Conservation (phyloP, 2,329 filamentous ascomycete species). For the Seiridium cupressi region DNA sequence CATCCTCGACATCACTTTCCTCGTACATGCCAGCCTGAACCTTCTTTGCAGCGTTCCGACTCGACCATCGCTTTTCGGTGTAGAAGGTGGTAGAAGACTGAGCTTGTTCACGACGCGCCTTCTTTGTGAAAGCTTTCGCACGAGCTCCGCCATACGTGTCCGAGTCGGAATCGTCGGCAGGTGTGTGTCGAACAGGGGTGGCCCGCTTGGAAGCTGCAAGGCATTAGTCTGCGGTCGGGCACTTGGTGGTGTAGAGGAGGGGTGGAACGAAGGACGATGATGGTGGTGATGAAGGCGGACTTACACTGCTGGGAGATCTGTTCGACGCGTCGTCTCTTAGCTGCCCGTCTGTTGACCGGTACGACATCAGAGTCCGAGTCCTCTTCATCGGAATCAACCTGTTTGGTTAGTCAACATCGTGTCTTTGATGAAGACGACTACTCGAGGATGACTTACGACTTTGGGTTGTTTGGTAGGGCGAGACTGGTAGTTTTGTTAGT, state of each 20-base stretch:
- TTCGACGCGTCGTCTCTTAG: constrained; percentile 68
- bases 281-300: constrained; percentile 20
- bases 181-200: constrained; percentile 53
- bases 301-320: constrained; percentile 60
- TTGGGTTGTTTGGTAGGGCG: constrained; percentile 58
- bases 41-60: constrained; percentile 72
- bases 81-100: constrained; percentile 65
- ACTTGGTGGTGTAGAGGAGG: background rate
- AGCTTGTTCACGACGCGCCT: constrained; percentile 68
- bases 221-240: constrained; percentile 12
- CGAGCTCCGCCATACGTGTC: constrained; percentile 79
- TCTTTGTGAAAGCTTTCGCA: constrained; percentile 68
- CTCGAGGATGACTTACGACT: constrained; percentile 42
- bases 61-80: constrained; percentile 88
- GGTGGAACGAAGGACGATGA: background rate
- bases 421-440: background rate
- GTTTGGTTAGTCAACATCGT: constrained; percentile 8
- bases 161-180: constrained; percentile 63
- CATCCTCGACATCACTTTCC: constrained; percentile 65
- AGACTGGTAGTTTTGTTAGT: constrained; percentile 42
- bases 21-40: constrained; percentile 62
- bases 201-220: constrained; percentile 57
- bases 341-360: constrained; percentile 54
- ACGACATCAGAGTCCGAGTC: constrained; percentile 73
- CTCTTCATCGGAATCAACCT: constrained; percentile 51